A percentile compares a stretch with the other conserved stretches of the same genome.
These are phyloP conservation scores for Penicillium ucsense DNA, from an alignment of 495 filamentous ascomycete species.

Conservation along the genomic window DNA sequence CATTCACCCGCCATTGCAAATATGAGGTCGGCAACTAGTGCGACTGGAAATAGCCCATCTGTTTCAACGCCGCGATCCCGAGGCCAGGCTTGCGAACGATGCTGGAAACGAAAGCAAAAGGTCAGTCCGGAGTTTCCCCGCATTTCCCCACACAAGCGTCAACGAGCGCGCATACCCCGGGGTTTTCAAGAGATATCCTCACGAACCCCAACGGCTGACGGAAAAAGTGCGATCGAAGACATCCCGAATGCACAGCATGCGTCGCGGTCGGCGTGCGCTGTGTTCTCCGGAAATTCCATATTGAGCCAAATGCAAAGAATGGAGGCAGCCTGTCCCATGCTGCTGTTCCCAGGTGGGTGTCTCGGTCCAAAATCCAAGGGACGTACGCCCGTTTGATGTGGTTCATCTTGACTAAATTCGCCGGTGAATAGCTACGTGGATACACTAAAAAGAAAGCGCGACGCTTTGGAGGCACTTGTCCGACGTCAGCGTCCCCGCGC, in stretches of 20 bases:
- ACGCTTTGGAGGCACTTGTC: conserved; percentile 6
- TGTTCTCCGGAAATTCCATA: conserved; percentile 9
- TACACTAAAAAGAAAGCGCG: conserved; percentile 15
- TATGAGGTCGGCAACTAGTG: background rate
- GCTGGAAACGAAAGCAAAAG: conserved; percentile 27
- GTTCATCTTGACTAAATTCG: too few species aligned
- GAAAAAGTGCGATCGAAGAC: conserved; percentile 15
- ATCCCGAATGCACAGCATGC: conserved; percentile 16
- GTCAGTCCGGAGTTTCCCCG: conserved; percentile 1
- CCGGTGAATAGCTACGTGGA: conserved; percentile 18
- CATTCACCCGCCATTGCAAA: background rate
- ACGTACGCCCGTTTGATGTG: too few species aligned
- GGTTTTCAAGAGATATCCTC: background rate
- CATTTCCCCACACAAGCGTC: background rate
- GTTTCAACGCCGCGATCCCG: conserved; percentile 3
- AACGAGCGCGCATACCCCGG: background rate
- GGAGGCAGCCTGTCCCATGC: conserved; percentile 17
- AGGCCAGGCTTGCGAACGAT: conserved; percentile 21
- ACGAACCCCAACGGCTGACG: background rate
- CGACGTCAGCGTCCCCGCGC: conserved; percentile 6
- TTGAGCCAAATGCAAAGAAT: conserved; percentile 8
- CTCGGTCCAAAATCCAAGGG: too few species aligned
- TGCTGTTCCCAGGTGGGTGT: conserved; percentile 14
- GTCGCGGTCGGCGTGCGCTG: conserved; percentile 8
- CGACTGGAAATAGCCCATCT: background rate